Conservation (phyloP, 805 yeast species). For the Candida ipomoeae region DNA sequence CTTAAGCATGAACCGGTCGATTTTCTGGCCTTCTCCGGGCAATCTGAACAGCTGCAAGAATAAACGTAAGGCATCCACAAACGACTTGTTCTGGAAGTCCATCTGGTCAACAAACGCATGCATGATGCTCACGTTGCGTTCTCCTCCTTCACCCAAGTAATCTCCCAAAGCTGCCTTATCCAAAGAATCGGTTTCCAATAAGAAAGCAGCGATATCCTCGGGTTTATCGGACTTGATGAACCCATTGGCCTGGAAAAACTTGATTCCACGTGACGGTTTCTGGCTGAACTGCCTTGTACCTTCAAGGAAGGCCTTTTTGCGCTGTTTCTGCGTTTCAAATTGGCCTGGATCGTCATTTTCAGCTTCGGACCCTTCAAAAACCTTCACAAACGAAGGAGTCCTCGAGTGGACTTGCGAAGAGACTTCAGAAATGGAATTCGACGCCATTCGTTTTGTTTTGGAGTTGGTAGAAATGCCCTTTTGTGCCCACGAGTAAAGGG, state of each 20-base stretch:
- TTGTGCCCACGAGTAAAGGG: slow-evolving; percentile 85
- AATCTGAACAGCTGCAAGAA: slow-evolving; percentile 86
- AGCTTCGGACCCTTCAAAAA: slow-evolving; percentile 44
- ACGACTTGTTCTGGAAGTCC: slow-evolving; percentile 64
- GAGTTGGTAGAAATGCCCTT: slow-evolving; percentile 35
- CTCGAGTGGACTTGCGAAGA: slow-evolving; percentile 20
- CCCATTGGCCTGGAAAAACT: slow-evolving; percentile 53
- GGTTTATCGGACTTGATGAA: slow-evolving; percentile 64
- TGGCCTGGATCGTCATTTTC: slow-evolving; percentile 72
- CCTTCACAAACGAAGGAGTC: slow-evolving; percentile 24
- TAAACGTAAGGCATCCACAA: slow-evolving; percentile 80
- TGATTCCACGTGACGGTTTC: slow-evolving; percentile 79
- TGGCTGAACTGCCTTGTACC: slow-evolving; percentile 77
- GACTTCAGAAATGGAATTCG: slow-evolving; percentile 11
- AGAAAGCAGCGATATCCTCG: slow-evolving; percentile 65
- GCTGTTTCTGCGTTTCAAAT: slow-evolving; percentile 77
- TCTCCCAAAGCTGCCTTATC: slow-evolving; percentile 88
- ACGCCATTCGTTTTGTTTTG: slow-evolving; percentile 7
- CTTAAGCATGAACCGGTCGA: slow-evolving; percentile 93
- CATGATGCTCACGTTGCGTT: slow-evolving; percentile 75
- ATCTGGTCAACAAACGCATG: slow-evolving; percentile 88
- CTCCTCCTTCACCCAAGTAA: slow-evolving; percentile 84
- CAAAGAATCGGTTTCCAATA: slow-evolving; percentile 66
- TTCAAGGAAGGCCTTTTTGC: slow-evolving; percentile 76
- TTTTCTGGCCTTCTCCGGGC: slow-evolving; percentile 98